Evolutionary conservation across 495 filamentous ascomycete species (phyloP).

Genomic region (Aspergillus sclerotiicarbonarius): DNA sequence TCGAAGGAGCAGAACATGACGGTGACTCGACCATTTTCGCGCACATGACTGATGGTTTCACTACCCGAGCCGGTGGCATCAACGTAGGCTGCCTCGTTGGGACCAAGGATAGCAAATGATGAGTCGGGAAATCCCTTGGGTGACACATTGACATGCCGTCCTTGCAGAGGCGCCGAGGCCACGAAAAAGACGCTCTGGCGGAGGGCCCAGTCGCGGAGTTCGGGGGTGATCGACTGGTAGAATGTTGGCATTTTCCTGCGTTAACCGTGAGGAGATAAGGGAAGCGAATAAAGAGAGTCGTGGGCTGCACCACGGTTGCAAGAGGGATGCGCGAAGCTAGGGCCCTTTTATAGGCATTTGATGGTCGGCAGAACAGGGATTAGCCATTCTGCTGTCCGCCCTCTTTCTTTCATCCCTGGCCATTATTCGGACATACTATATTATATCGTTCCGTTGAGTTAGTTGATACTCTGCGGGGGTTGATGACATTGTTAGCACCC

Average conservation of each 20-base stretch:
- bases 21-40: slow-evolving; percentile 73
- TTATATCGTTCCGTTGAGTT: not conserved
- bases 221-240: slow-evolving; percentile 57
- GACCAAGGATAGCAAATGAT: slow-evolving; percentile 58
- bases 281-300: not conserved
- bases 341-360: not conserved
- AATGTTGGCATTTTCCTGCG: slow-evolving; percentile 55
- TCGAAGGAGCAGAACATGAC: slow-evolving; percentile 71
- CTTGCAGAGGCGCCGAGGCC: slow-evolving; percentile 60
- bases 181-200: slow-evolving; percentile 67
- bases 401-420: not conserved
- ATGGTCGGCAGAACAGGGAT: not conserved
- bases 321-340: not conserved
- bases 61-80: slow-evolving; percentile 68
- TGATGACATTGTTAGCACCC: not conserved
- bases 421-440: not conserved
- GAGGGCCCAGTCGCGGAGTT: slow-evolving; percentile 57
- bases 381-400: not conserved
- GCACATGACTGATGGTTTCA: slow-evolving; percentile 70
- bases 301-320: not conserved
- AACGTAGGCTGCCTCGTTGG: slow-evolving; percentile 63
- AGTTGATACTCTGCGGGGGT: not conserved
- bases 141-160: slow-evolving; percentile 64
- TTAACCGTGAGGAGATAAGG: not conserved
- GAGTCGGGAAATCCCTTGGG: slow-evolving; percentile 60